Evolutionary conservation across 169 alveolate species (phyloP), one percentile per base, ranked within the genome.

Genomic region (Miamiensis avidus): DNA sequence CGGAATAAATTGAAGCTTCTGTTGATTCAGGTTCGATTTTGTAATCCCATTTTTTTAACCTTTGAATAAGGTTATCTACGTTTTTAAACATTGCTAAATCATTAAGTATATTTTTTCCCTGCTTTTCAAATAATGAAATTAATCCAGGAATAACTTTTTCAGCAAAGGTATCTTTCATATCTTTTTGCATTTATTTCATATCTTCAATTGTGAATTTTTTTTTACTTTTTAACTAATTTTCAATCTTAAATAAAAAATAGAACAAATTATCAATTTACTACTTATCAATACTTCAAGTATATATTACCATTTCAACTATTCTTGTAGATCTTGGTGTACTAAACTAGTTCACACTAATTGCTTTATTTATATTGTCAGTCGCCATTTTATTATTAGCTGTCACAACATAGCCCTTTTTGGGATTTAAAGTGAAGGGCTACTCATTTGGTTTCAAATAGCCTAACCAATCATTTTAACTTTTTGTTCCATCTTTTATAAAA

Each of bases 401-500:
- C 1, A 92, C 96, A 29, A 95, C 84, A 84, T 74, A 95, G 27
- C 97, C 97, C 81, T 90, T 93, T 84, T 88, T 82, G 33, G 97
- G 97, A 81, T 93, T 93, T n/a, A 85, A 32, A 31, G 89, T 65
- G 76, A 76, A 74, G 25, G 95, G 93, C 76, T 87, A 85, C 73
- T 95, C 95, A 26, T 75, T 84, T 31, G 74, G n/a, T 1, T 86
- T 78, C 15, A 82, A 84, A 79, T 49, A 4, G 26, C 69, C 69
- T n/a, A 87, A 76, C 95, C 96, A 87, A 76, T 93, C 96, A 82
- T 93, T 91, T 34, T 92, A 78, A 31, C 27, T 74, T 86, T 86
- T 87, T 88, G 64, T 96, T 95, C 78, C 89, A 88, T 29, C 87
- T 87, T 76, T 90, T 87, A 77, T 88, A 78, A 73, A 81, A 85